phyloP scores from a whole-genome alignment of 2,329 filamentous ascomycete genomes.

The Beauveria rudraprayagi region DNA sequence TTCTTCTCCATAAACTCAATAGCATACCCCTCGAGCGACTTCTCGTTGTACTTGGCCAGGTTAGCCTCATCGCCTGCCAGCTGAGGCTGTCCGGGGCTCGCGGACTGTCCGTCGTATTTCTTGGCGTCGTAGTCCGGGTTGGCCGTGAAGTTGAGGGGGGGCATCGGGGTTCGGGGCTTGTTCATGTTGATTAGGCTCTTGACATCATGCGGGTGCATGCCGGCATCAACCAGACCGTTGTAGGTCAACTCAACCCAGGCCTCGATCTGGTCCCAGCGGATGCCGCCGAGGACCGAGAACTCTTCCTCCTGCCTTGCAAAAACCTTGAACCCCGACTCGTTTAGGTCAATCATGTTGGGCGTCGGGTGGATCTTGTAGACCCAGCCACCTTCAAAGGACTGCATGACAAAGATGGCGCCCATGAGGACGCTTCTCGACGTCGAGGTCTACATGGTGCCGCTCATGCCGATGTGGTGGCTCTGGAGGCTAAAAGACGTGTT shows the following conservation, averaged over 20 bases:
- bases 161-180: background rate
- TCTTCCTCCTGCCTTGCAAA: background rate
- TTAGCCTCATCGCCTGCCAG: background rate
- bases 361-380: background rate
- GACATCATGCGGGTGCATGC: background rate
- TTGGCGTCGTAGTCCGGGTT: background rate
- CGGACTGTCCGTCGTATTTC: background rate
- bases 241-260: background rate
- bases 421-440: background rate
- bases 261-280: background rate
- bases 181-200: background rate
- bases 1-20: constrained; percentile 3
- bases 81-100: constrained; percentile 1
- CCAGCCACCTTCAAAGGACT: background rate
- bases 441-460: background rate
- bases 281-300: background rate
- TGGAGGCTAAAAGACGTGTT: background rate
- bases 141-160: background rate
- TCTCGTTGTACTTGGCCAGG: background rate
- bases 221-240: background rate
- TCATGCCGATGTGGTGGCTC: background rate
- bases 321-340: background rate
- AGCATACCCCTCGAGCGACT: background rate
- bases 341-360: background rate
- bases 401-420: background rate